These are phyloP conservation scores for Yamadazyma sp. DNA, from an alignment of 805 yeast genomes.

Conservation along the genomic window DNA sequence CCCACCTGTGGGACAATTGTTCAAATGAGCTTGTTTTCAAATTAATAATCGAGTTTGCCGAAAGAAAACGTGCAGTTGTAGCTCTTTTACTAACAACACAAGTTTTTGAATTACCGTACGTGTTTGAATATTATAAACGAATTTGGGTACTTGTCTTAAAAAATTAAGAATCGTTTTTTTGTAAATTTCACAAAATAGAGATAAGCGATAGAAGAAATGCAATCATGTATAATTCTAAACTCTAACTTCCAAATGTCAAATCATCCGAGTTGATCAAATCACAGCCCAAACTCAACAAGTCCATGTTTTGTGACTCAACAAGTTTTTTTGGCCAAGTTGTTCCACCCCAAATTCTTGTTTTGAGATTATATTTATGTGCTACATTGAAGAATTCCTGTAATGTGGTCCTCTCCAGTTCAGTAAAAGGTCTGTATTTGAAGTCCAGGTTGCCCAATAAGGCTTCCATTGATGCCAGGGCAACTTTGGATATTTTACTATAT, in stretches of 20 bases:
- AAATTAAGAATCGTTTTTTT: no score
- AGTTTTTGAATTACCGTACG: no score
- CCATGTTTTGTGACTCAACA: constrained; percentile 48
- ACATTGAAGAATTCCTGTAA: constrained; percentile 25
- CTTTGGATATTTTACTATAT: constrained; percentile 27
- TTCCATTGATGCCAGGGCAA: constrained; percentile 44
- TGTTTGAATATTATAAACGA: no score
- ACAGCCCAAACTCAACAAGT: constrained; percentile 44
- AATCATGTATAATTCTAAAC: no score
- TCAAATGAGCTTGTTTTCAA: no score
- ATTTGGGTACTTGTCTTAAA: no score
- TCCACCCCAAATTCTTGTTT: constrained; percentile 69
- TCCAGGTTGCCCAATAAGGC: constrained; percentile 23
- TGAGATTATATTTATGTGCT: constrained; percentile 51
- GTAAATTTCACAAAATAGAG: no score
- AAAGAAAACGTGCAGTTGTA: no score
- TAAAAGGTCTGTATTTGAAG: constrained; percentile 21
- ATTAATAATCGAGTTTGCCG: no score
- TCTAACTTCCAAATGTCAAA: constrained; percentile 13
- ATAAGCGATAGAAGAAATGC: no score
- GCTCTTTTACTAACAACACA: no score
- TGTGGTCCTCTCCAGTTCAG: constrained; percentile 23
- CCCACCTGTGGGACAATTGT: no score
- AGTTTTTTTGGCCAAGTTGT: constrained; percentile 59
- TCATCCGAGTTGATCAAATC: constrained; percentile 67